Percentiles rank a stretch among this genome's conserved stretches.
Evolutionary conservation across 108 stramenopile species (phyloP).

Genomic region (Parietichytrium sp.): DNA sequence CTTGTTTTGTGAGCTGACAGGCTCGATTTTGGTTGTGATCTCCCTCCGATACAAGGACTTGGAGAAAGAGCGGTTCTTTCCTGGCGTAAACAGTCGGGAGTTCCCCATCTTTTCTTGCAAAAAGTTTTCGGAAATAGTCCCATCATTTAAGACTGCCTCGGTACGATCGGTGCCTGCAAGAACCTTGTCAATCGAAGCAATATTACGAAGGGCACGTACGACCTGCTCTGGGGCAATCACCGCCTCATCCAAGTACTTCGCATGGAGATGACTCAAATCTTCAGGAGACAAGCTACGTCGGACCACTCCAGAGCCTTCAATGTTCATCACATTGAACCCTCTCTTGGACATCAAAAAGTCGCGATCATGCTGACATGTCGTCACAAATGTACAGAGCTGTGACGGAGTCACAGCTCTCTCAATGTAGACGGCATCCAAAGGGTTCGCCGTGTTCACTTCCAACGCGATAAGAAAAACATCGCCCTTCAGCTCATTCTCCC

Average conservation of each 20-base stretch:
- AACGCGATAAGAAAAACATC: slow-evolving; percentile 35
- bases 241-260: slow-evolving; percentile 76
- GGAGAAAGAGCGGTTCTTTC: too few relatives aligned
- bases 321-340: slow-evolving; percentile 36
- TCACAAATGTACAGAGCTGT: slow-evolving; percentile 68
- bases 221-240: slow-evolving; percentile 70
- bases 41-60: too few relatives aligned
- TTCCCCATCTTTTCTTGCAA: too few relatives aligned
- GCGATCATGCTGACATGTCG: slow-evolving; percentile 73
- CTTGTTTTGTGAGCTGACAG: too few relatives aligned
- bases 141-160: slow-evolving; percentile 61
- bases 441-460: slow-evolving; percentile 65
- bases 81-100: too few relatives aligned
- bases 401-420: slow-evolving; percentile 68
- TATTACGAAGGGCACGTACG: slow-evolving; percentile 64
- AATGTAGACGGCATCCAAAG: slow-evolving; percentile 63
- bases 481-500: background rate
- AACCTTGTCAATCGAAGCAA: slow-evolving; percentile 67
- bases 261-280: slow-evolving; percentile 55
- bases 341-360: slow-evolving; percentile 68
- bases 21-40: too few relatives aligned
- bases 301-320: background rate
- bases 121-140: too few relatives aligned
- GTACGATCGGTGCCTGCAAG: slow-evolving; percentile 72
- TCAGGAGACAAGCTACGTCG: background rate